Percentiles rank a stretch among this genome's conserved stretches.
Evolutionary conservation across 164 flowering plant species (phyloP).

Genomic region (Cinnamomum micranthum): DNA sequence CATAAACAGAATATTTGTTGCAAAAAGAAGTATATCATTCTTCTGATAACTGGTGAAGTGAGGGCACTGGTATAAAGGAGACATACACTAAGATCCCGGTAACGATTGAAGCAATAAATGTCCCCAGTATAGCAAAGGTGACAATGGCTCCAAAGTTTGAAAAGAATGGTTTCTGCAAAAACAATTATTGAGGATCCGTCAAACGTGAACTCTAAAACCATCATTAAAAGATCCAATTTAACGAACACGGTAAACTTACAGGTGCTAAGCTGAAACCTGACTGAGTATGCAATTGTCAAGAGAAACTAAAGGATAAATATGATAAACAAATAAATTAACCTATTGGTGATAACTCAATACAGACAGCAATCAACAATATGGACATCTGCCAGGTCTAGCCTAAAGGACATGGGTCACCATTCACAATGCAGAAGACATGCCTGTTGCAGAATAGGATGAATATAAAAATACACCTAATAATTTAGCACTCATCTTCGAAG

Average conservation of each 20-base stretch:
- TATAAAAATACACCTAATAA: no score
- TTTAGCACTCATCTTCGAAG: no score
- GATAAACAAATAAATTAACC: no score
- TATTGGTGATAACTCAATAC: no score
- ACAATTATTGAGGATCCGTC: background rate
- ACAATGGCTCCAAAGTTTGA: constrained; percentile 97
- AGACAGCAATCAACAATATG: no score
- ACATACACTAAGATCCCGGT: constrained; percentile 82
- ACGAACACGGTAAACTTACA: constrained; percentile 42
- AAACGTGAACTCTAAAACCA: background rate
- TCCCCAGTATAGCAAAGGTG: constrained; percentile 93
- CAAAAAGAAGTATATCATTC: no score
- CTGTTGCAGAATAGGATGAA: no score
- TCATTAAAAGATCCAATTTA: background rate
- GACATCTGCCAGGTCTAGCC: no score
- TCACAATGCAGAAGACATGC: no score
- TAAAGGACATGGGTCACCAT: no score
- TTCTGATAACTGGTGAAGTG: background rate
- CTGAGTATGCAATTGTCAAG: constrained; percentile 77
- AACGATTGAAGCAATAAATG: constrained; percentile 83
- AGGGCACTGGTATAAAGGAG: background rate
- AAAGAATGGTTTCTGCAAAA: constrained; percentile 90
- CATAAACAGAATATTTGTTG: background rate
- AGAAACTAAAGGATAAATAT: constrained; percentile 22
- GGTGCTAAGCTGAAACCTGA: constrained; percentile 96